Conservation (phyloP, 768 basidiomycete genomes). For the Termitomyces sp. region DNA sequence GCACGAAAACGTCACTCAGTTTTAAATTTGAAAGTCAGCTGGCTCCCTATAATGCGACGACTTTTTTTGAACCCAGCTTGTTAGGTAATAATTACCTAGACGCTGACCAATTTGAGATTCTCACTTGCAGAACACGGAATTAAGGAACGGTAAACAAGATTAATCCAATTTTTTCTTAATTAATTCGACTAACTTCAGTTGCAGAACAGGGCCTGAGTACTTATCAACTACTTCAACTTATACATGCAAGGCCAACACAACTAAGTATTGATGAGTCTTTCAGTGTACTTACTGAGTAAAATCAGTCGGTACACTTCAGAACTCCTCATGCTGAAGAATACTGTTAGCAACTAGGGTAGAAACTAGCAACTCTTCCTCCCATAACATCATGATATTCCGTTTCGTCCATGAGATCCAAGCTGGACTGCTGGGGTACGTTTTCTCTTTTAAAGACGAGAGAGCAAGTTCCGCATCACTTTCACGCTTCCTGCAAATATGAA, state of each 20-base stretch:
- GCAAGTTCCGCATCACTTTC: conserved; percentile 9
- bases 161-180: too few species aligned
- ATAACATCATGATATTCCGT: conserved; percentile 41
- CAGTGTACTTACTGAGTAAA: not conserved
- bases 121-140: too few species aligned
- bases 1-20: too few species aligned
- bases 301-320: conserved; percentile 22
- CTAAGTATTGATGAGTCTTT: not conserved
- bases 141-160: too few species aligned
- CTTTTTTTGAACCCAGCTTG: too few species aligned
- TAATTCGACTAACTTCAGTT: too few species aligned
- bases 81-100: too few species aligned
- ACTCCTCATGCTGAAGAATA: conserved; percentile 37
- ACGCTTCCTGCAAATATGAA: conserved; percentile 23
- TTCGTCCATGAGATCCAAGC: conserved; percentile 10
- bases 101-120: too few species aligned
- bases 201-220: too few species aligned
- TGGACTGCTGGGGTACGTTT: not conserved
- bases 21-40: too few species aligned
- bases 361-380: conserved; percentile 57
- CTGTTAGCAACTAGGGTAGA: conserved; percentile 41
- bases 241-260: not conserved
- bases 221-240: too few species aligned
- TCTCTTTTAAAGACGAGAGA: not conserved
- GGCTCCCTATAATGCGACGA: too few species aligned